Percentiles rank a stretch among this genome's conserved stretches.
Evolutionary conservation across 768 basidiomycete species (phyloP).

Genomic region (Phaffia australis): DNA sequence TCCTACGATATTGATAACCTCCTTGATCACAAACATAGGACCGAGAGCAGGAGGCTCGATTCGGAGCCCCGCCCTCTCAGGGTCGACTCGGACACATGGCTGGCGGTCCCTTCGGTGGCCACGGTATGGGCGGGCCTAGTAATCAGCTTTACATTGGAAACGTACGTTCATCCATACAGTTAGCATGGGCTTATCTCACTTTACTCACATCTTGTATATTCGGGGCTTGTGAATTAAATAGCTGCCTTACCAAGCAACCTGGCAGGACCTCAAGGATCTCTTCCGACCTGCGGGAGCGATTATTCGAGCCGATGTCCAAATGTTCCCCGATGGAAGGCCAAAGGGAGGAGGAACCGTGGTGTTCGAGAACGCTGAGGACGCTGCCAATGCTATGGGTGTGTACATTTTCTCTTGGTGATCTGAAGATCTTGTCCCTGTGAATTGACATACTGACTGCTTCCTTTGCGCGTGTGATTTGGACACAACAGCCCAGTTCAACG

Average conservation of each 20-base stretch:
- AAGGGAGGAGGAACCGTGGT: constrained; percentile 98
- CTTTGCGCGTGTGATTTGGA: neutral
- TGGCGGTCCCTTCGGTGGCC: constrained; percentile 24
- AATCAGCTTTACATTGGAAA: constrained; percentile 28
- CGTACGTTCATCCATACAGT: constrained; percentile 9
- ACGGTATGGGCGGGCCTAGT: constrained; percentile 22
- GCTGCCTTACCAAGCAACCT: constrained; percentile 94
- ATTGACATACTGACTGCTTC: neutral
- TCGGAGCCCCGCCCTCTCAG: constrained; percentile 87
- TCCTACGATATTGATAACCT: neutral
- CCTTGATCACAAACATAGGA: constrained; percentile 50
- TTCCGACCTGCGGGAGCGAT: constrained; percentile 94
- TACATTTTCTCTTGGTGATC: constrained; percentile 26
- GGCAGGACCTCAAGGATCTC: constrained; percentile 96
- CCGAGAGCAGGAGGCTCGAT: constrained; percentile 89
- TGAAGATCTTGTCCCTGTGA: neutral
- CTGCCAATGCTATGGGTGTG: constrained; percentile 80
- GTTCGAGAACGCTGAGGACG: constrained; percentile 82
- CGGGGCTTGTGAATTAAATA: constrained; percentile 34
- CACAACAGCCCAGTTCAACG: constrained; percentile 77
- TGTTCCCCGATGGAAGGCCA: constrained; percentile 71
- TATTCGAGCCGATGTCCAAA: constrained; percentile 88
- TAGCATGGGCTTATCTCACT: neutral
- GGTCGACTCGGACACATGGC: constrained; percentile 59
- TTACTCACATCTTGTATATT: neutral